A percentile compares a stretch with the other conserved stretches of the same genome.
Evolutionary conservation across 1,139 yeast genomes (phyloP).

Genomic region (Lodderomyces beijingensis): DNA sequence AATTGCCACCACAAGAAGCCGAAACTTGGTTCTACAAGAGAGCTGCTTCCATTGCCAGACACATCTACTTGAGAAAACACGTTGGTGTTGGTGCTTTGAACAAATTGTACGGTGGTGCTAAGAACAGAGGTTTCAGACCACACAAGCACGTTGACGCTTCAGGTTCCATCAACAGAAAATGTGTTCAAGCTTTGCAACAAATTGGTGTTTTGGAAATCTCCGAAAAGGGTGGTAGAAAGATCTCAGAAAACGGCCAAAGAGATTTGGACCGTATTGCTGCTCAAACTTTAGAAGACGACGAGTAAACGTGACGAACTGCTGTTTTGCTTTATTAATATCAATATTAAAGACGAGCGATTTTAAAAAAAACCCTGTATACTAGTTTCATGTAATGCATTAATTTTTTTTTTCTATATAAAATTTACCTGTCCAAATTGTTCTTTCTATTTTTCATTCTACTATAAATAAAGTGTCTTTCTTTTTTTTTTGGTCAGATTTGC

Average conservation of each 20-base stretch:
- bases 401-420: no score
- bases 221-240: constrained; percentile 99
- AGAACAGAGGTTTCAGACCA: constrained; percentile 99
- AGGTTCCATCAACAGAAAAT: constrained; percentile 98
- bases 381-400: constrained; percentile 6
- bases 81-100: constrained; percentile 99
- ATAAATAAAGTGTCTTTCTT: no score
- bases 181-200: constrained; percentile 96
- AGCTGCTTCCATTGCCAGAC: constrained; percentile 99
- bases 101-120: constrained; percentile 99
- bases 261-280: constrained; percentile 99
- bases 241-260: constrained; percentile 99
- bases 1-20: constrained; percentile 99
- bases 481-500: no score
- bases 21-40: constrained; percentile 99
- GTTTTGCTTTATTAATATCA: no score
- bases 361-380: constrained; percentile 6
- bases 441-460: no score
- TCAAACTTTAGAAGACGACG: constrained; percentile 94
- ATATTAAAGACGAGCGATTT: no score
- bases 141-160: constrained; percentile 99
- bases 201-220: constrained; percentile 95
- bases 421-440: no score
- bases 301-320: constrained; percentile 28
- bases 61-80: constrained; percentile 98